These are phyloP conservation scores for Pestalotiopsis sp. DNA, from an alignment of 2,329 filamentous ascomycete genomes.

Conservation along the genomic window DNA sequence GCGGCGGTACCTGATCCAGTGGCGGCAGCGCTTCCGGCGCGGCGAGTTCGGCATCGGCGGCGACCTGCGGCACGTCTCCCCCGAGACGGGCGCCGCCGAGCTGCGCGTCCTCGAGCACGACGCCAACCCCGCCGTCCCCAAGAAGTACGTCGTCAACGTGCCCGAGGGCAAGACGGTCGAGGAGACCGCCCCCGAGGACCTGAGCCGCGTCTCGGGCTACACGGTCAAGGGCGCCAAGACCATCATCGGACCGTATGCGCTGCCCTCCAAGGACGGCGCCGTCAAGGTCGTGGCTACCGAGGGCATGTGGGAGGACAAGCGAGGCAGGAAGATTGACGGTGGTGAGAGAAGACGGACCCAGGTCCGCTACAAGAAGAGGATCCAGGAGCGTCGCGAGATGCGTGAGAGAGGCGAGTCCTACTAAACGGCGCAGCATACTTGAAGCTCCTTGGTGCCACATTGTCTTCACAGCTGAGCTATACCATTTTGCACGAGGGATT, in stretches of 20 bases:
- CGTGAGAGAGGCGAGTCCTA: constrained; percentile 37
- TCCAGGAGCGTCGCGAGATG: constrained; percentile 74
- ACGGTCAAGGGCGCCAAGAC: constrained; percentile 68
- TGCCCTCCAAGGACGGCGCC: constrained; percentile 68
- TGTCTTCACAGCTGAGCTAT: neutral
- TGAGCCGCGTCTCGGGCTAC: constrained; percentile 64
- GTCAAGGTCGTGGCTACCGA: constrained; percentile 74
- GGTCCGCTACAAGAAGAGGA: constrained; percentile 83
- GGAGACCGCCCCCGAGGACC: constrained; percentile 34
- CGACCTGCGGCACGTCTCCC: constrained; percentile 71
- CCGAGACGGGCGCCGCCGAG: constrained; percentile 51
- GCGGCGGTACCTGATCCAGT: constrained; percentile 82
- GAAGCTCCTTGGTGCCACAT: neutral
- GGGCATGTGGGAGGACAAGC: constrained; percentile 89
- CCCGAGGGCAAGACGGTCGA: constrained; percentile 45
- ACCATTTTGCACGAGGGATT: neutral
- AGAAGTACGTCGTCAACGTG: constrained; percentile 59
- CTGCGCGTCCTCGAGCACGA: constrained; percentile 50
- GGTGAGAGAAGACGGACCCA: constrained; percentile 89
- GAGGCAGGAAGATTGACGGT: constrained; percentile 91
- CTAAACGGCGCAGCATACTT: neutral
- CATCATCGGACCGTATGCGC: constrained; percentile 76
- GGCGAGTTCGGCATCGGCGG: constrained; percentile 81
- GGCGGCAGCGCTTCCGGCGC: constrained; percentile 82
- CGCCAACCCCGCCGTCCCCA: constrained; percentile 42